Evolutionary conservation across 2,329 filamentous ascomycete genomes (phyloP).

Genomic region (Cytospora leucostoma): DNA sequence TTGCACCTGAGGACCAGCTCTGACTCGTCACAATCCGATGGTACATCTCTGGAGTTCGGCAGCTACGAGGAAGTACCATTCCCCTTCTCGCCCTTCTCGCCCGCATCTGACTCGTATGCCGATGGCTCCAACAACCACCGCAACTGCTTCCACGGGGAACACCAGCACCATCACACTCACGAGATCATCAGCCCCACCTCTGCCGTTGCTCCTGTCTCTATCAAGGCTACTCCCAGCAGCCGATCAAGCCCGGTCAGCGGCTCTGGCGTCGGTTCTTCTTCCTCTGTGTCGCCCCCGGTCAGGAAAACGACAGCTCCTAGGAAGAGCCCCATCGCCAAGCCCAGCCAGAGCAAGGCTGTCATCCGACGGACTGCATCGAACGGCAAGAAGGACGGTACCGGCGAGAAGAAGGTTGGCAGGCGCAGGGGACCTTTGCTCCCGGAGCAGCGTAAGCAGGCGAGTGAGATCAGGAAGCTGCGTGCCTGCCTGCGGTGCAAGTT

Average conservation of each 20-base stretch:
- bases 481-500: constrained; percentile 97
- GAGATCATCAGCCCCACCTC: constrained; percentile 68
- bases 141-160: constrained; percentile 62
- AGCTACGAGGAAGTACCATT: constrained; percentile 83
- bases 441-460: constrained; percentile 93
- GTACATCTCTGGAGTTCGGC: constrained; percentile 66
- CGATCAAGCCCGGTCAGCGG: constrained; percentile 63
- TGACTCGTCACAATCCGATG: constrained; percentile 77
- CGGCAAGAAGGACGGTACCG: constrained; percentile 74
- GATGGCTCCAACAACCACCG: constrained; percentile 61
- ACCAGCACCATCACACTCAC: constrained; percentile 47
- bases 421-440: constrained; percentile 86
- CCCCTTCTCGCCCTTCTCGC: constrained; percentile 78
- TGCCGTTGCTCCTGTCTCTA: constrained; percentile 67
- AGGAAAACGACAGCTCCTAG: constrained; percentile 70
- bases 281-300: constrained; percentile 62
- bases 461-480: constrained; percentile 92
- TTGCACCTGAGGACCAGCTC: constrained; percentile 85
- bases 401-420: constrained; percentile 90
- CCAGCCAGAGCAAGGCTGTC: constrained; percentile 69
- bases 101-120: constrained; percentile 73
- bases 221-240: constrained; percentile 62
- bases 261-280: constrained; percentile 59
- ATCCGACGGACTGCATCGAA: constrained; percentile 71
- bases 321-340: constrained; percentile 79